Base-by-base conservation (phyloP, 2,329 filamentous ascomycete genomes). In the Dactylellina cionopaga region DNA sequence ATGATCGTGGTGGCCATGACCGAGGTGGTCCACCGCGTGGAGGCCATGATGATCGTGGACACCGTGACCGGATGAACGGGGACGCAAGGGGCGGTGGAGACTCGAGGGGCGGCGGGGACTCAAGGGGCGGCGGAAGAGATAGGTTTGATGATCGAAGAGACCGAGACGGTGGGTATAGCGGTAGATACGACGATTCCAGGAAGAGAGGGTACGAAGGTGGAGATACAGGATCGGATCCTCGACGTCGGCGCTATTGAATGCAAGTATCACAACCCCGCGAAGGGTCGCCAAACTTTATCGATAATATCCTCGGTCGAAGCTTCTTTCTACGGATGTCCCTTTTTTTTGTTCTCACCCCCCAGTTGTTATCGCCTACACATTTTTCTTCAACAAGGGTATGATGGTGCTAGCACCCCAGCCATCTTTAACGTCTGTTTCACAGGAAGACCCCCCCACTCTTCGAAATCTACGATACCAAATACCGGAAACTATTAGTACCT, bases 1-100 rank as follows among this genome's bases (percentile, higher is more conserved):
- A 75, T 72, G 76, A 75, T 31, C 63, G 73, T 13, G 44, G 63
- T 29, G 75, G 76, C 62, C 76, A 75, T 72, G 76, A 75, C 27
- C 63, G 73, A 10, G 44, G 63, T 29, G 47, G 37, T 33, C 51
- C 64, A 35, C 46, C 60, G 55, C 44, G 65, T 25, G 66, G 64
- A 24, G 66, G 59, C 24, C 55, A 62, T 49, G 74, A 72, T 35
- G 69, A 70, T 24, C 64, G 70, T 49, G 69, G 68, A 31, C 71
- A 69, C 17, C 58, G 58, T 58, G 52, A 66, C 24, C 43, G 70
- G 43, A 60, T 65, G 74, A 74, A 74, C 37, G 64, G 72, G 24
- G 75, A 75, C 11, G 55, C 71, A 29, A 73, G 75, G 71, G 74
- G 70, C 25, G 74, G 75, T 27, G 74, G 74, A 25, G 66, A 62